Conservation (phyloP, 2,329 filamentous ascomycete species). For the Aureobasidium sp. region DNA sequence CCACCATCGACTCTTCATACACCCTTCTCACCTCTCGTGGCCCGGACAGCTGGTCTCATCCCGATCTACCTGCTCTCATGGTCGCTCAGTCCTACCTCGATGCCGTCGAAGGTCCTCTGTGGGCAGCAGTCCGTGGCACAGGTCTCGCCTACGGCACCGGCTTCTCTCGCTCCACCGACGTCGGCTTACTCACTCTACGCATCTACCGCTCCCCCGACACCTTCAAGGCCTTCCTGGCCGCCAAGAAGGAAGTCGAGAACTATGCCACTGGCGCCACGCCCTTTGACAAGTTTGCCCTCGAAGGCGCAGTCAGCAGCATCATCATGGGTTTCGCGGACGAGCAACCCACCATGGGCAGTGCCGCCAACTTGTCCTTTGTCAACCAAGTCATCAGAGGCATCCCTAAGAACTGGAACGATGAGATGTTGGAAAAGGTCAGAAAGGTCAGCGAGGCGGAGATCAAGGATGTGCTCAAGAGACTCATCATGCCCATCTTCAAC, state of each 20-base stretch:
- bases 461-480: constrained; percentile 62
- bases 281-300: constrained; percentile 75
- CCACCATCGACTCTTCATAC: constrained; percentile 87
- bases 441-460: constrained; percentile 72
- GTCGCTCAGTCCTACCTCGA: constrained; percentile 90
- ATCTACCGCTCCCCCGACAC: constrained; percentile 88
- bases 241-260: constrained; percentile 65
- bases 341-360: constrained; percentile 74
- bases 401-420: constrained; percentile 68
- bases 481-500: constrained; percentile 73
- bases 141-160: constrained; percentile 85
- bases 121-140: constrained; percentile 86
- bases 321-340: constrained; percentile 82
- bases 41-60: constrained; percentile 66
- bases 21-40: constrained; percentile 69
- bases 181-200: constrained; percentile 72
- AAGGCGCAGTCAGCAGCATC: constrained; percentile 85
- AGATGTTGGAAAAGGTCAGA: constrained; percentile 69
- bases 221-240: constrained; percentile 75
- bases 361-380: constrained; percentile 77
- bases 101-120: constrained; percentile 86
- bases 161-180: constrained; percentile 71
- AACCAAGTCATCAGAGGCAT: constrained; percentile 72
- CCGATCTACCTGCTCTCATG: constrained; percentile 72
- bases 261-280: constrained; percentile 64